phyloP scores from a whole-genome alignment of 352 stramenopile species.

The Pythium rhizo-oryzae region DNA sequence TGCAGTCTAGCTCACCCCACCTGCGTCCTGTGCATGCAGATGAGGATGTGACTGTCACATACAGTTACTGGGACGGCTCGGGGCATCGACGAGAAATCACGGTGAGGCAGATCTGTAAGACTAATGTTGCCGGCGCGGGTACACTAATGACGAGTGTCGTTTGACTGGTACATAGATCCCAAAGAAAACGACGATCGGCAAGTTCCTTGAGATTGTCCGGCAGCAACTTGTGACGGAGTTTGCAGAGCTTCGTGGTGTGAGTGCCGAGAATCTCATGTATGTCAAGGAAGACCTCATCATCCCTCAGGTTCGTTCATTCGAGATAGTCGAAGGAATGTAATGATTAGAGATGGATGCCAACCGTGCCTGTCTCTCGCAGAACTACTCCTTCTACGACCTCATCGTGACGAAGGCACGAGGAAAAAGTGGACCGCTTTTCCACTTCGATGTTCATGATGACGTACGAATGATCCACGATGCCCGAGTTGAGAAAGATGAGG shows the following conservation, averaged over 20 bases:
- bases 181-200: slow-evolving; percentile 93
- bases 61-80: slow-evolving; percentile 98
- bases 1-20: not conserved
- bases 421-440: slow-evolving; percentile 97
- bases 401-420: slow-evolving; percentile 97
- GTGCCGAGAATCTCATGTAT: slow-evolving; percentile 96
- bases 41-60: slow-evolving; percentile 95
- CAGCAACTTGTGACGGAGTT: slow-evolving; percentile 94
- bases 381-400: slow-evolving; percentile 99
- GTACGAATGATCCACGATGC: slow-evolving; percentile 91
- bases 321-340: no score
- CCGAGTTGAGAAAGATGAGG: slow-evolving; percentile 97
- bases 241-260: slow-evolving; percentile 89
- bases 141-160: not conserved
- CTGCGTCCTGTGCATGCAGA: slow-evolving; percentile 41
- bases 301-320: slow-evolving; percentile 62
- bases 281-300: slow-evolving; percentile 99
- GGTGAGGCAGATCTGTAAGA: slow-evolving; percentile 35
- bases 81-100: slow-evolving; percentile 94
- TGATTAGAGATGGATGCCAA: no score
- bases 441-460: slow-evolving; percentile 97
- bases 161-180: slow-evolving; percentile 40
- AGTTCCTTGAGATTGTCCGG: slow-evolving; percentile 86
- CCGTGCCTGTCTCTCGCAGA: slow-evolving; percentile 33
- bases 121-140: not conserved